Base-by-base conservation (phyloP, 306 rosid genomes). In the Datisca glomerata region DNA sequence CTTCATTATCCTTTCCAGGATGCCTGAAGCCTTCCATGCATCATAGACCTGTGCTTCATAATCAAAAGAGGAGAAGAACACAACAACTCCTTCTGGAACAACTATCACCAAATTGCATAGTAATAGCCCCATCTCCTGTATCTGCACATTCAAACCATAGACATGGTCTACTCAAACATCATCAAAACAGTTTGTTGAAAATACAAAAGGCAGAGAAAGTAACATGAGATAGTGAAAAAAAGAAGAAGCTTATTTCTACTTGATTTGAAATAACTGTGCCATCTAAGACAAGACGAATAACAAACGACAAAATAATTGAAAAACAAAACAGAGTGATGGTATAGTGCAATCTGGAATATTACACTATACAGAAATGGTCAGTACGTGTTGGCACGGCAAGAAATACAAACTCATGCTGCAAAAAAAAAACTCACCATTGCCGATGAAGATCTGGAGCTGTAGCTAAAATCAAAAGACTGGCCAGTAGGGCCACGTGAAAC, bases 1-100 rank as follows among this genome's bases (percentile, higher is more conserved):
- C 84, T 62, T 83, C 43, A 52, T 56, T 61, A 89, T 83, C 71
- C 97, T 78, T 39, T 67, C 84, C 17, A 83, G 74, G 49, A 83
- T 74, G 51, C 93, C 95, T 47, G 84, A 72, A 67, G 77, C 68
- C 55, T 70, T 66, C 97, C 95, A 89, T 40, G 59, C 64, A 66
- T 79, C 64, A 49, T 83, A 70, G 32, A 87, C 79, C 57, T 64
- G 70, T 39, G 57, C 79, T 74, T 87, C 97, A 29, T 76, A 83
- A 55, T 76, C 94, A 67, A 87, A 87, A 53, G 97, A 87, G 55
- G 95, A 83, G 73, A 89, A 83, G 79, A 89, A 89, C 38, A 89
- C 78, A 19, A 89, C 93, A 10, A 83, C 72, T 72, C 97, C 94
- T 74, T 87, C 86, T 2, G 86, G 94, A 60, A 79, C 83, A 40